Evolutionary conservation across 208 protist species (phyloP), one percentile per base, ranked within the genome.

Genomic region (Acanthamoeba triangularis): DNA sequence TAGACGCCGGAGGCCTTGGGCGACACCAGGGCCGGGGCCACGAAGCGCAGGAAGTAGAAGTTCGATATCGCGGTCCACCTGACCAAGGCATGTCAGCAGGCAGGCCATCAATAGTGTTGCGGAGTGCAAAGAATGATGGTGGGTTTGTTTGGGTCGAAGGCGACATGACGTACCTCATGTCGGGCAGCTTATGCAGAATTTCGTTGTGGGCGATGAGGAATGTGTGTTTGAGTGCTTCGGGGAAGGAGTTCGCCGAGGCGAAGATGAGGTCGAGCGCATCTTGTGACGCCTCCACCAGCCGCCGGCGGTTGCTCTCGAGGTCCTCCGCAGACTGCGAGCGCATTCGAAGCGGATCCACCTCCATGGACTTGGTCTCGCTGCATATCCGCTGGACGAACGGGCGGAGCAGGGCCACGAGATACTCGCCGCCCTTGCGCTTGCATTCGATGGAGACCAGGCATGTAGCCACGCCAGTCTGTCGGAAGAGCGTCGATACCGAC

Each of bases 21-120:
- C n/a, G 90, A 94, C 11, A 94, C 90, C 8, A 94, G 90, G 23
- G 90, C 90, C 44, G 90, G 90, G 0, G 90, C 90, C 28, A 94
- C 52, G 47, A 94, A 94, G 23, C 90, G 90, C 30, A 94, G 63
- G 30, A 94, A 94, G 80, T 94, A 94, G 72, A 94, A 94, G 47
- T 94, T 94, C 3, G 63, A 80, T 20, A 94, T 78, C 44, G 52
- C 67, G 25, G 90, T 59, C 56, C 65, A 80, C 41, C 90, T 80
- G 44, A 47, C 13, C 23, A 44, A 35, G 7, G 37, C 16, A 14
- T 59, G 54, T 23, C 54, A 23, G 54, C 11, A 59, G 52, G 16
- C 1, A 6, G 52, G 16, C 14, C 0, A n/a, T n/a, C n/a, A 56
- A 56, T 10, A 28, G 1, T 28, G 0, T 54, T 54, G 49, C 1